Percentiles rank a stretch among this genome's conserved stretches.
Conservation (phyloP, 352 stramenopile genomes). For the Pythium aphanidermatum region DNA sequence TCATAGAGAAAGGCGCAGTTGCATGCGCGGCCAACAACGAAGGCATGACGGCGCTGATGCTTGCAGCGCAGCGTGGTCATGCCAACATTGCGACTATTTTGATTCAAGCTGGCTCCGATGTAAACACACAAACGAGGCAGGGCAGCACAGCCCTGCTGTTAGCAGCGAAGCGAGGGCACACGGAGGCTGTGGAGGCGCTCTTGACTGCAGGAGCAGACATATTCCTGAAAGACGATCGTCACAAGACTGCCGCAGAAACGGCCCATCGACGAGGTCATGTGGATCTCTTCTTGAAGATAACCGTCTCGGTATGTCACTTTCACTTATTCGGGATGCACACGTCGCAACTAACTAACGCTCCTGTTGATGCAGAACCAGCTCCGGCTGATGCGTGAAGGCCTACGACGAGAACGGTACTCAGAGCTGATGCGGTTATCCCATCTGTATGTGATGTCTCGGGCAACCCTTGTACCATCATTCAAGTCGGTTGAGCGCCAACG, state of each 20-base stretch:
- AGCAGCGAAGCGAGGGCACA: conserved; percentile 77
- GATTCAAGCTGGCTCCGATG: conserved; percentile 76
- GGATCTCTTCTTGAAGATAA: conserved; percentile 83
- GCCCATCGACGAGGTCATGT: conserved; percentile 75
- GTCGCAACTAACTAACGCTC: not conserved
- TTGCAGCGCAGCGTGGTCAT: conserved; percentile 78
- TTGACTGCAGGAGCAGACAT: conserved; percentile 80
- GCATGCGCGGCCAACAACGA: conserved; percentile 81
- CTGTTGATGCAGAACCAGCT: conserved; percentile 55
- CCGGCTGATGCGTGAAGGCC: conserved; percentile 66
- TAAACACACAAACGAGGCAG: conserved; percentile 85
- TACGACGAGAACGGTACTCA: conserved; percentile 64
- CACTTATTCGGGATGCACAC: not conserved
- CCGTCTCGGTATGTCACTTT: conserved; percentile 38
- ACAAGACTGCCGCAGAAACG: conserved; percentile 82
- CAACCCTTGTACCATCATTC: conserved; percentile 34
- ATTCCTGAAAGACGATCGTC: conserved; percentile 82
- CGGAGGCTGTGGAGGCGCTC: conserved; percentile 65
- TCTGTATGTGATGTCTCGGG: conserved; percentile 56
- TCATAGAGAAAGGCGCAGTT: conserved; percentile 65
- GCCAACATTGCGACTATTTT: conserved; percentile 74
- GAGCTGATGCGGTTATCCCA: conserved; percentile 67
- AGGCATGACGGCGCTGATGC: conserved; percentile 85
- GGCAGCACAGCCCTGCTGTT: conserved; percentile 81
- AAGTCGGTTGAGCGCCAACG: conserved; percentile 36